Conservation (phyloP, 208 protist genomes). For the Wallacemonas sp. region DNA sequence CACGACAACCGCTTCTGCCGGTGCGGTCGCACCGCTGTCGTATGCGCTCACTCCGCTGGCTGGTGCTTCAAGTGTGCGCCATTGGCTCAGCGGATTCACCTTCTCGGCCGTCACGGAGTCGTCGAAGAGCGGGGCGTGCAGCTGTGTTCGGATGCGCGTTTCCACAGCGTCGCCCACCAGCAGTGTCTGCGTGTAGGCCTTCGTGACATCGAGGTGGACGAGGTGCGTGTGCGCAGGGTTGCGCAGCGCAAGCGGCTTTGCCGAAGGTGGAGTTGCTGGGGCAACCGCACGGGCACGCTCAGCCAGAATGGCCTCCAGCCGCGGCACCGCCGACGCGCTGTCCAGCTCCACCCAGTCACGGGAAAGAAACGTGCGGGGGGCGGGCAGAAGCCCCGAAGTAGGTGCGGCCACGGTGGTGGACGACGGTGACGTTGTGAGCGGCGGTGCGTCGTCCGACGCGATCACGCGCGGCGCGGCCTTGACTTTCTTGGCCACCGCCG, state of each 20-base stretch:
- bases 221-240: background rate
- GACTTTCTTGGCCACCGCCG: too few relatives aligned
- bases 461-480: background rate
- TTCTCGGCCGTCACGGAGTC: background rate
- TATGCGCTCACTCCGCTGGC: too few relatives aligned
- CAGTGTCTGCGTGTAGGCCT: background rate
- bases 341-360: background rate
- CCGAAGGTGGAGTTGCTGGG: background rate
- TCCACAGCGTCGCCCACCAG: background rate
- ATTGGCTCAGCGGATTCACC: background rate
- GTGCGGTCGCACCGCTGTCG: background rate
- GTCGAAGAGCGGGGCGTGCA: constrained; percentile 3
- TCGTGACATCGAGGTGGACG: background rate
- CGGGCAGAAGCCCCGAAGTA: background rate
- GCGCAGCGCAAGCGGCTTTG: background rate
- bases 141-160: background rate
- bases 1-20: background rate
- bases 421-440: background rate
- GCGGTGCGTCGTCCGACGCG: too few relatives aligned
- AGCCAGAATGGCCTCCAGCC: background rate
- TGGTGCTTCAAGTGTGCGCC: too few relatives aligned
- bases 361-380: background rate
- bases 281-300: background rate
- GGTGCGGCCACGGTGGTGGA: background rate
- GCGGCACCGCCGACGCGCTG: background rate